Evolutionary conservation across 345 rosid genomes (phyloP), one percentile per base, ranked within the genome.

Genomic region (Acer saccharum): DNA sequence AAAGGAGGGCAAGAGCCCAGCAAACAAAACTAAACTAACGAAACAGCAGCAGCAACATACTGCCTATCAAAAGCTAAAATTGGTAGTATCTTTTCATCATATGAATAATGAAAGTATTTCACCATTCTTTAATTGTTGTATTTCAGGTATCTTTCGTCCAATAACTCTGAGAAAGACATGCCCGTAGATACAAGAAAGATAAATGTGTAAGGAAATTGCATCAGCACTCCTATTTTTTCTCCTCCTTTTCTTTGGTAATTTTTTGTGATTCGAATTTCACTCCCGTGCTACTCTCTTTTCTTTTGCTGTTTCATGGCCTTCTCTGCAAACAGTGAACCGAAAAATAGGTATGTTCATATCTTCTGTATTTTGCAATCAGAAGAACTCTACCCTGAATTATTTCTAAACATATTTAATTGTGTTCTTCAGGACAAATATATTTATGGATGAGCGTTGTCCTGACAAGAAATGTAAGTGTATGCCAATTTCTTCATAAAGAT

Each of bases 291-390:
- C 6, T 71, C 27, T 71, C 17, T 10, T 23, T 7, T 73, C 4
- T 11, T 25, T 6, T 70, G 0, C 23, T 52, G 25, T 68, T 20
- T 10, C 29, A 14, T 39, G 7, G 10, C 7, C 20, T 50, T 69
- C 41, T 39, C 10, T 20, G 74, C 44, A 70, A 70, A 64, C 65
- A 72, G 52, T 18, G 50, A 72, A 32, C 65, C 75, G 10, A 10
- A 5, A 39, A 29, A 72, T 32, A 57, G 29, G 66, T 72, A 18
- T n/a, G 66, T 71, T 55, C 48, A 55, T 35, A 29, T 35, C 75
- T n/a, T n/a, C 60, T 23, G 25, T 7, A 50, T 69, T 50, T 41
- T 21, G 39, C 63, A 17, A 71, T 54, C 57, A 27, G 62, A 29
- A 52, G 10, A 52, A 44, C 0, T 52, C 57, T 52, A 52, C n/a